Evolutionary conservation across 202 grass and related monocot species (phyloP), one percentile per base, ranked within the genome.

Genomic region (Schoenoplectus triqueter): DNA sequence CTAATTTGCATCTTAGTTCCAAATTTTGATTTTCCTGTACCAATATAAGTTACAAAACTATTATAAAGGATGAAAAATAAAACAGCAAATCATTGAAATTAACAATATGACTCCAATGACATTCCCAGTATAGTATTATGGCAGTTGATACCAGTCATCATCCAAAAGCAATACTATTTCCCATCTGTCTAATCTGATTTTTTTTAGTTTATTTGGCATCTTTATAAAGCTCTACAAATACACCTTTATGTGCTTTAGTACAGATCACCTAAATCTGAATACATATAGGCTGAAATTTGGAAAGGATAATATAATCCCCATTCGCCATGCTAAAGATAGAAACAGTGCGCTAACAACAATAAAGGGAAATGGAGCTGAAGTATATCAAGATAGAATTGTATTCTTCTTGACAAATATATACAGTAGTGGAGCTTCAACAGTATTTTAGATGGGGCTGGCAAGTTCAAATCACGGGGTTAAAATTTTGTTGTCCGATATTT

Each of bases 1-100:
- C 88, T 73, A 75, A 73, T 22, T 80, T 67, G 74, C 40, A 86
- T 86, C 79, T 90, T 72, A 69, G 65, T 80, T 82, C 57, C 14
- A 7, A 62, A 73, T 86, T 89, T 0, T 61, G 64, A 31, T 14
- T 42, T 87, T 89, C 82, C 90, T 92, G 57, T 40, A 83, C 68
- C 72, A 19, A 84, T 40, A 65, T 21, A 54, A 46, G 5, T 76
- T 82, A 69, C 13, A 69, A 76, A 62, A 45, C 62, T 80, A 7
- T 17, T 77, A 18, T 11, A 70, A 41, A 69, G 31, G 31, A 31
- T 31, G 31, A 1, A 47, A 57, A 80, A 74, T 44, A 22, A 5
- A 14, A 59, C 55, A 41, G 20, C 7, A 62, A 63, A 14, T 31
- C 64, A 69, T 66, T 56, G 13, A 20, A 6, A 45, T 65, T 42